Conservation (phyloP, 2,329 filamentous ascomycete species). For the Coniochaeta sp. region DNA sequence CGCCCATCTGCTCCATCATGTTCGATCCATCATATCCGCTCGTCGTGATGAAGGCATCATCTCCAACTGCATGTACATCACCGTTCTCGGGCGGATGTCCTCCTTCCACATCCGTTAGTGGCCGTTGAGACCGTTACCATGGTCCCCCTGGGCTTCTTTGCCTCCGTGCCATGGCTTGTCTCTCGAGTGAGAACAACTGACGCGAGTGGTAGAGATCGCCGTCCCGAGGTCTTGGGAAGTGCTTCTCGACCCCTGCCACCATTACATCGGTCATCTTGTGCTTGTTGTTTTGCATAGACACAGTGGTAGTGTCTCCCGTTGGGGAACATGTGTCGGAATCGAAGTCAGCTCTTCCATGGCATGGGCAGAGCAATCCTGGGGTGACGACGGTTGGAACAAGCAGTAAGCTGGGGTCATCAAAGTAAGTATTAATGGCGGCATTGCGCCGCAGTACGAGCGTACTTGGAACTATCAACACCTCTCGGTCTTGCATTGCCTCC, state of each 20-base stretch:
- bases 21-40: neutral
- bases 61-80: neutral
- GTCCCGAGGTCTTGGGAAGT: neutral
- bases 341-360: neutral
- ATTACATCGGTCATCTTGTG: neutral
- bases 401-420: too few relatives aligned
- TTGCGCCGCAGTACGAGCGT: too few relatives aligned
- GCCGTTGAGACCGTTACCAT: neutral
- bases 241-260: neutral
- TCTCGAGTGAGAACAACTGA: neutral
- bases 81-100: neutral
- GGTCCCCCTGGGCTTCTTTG: neutral
- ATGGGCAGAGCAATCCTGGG: neutral
- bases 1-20: neutral
- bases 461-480: too few relatives aligned
- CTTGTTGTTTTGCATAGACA: neutral
- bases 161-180: neutral
- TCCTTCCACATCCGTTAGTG: neutral
- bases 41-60: neutral
- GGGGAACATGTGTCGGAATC: neutral
- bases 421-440: too few relatives aligned
- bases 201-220: neutral
- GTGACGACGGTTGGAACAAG: neutral
- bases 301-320: neutral
- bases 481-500: neutral